Conservation (phyloP, 139 green algal species). For the Diplosphaera chodatii region DNA sequence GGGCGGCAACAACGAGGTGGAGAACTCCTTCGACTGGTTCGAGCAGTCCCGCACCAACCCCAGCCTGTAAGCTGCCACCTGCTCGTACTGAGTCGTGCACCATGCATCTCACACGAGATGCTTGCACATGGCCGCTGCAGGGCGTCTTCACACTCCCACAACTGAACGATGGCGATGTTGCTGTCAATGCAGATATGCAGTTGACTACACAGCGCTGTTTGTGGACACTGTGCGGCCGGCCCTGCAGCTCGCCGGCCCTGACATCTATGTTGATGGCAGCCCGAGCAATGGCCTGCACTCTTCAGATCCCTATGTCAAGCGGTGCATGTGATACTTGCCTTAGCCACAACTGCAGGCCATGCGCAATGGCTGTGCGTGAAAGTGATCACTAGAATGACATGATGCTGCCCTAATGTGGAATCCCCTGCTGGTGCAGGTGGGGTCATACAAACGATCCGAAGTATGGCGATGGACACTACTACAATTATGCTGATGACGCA, state of each 20-base stretch:
- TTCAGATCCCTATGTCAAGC: constrained; percentile 44
- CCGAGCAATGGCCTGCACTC: constrained; percentile 47
- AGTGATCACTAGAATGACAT: too few species aligned
- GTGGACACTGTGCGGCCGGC: constrained; percentile 32
- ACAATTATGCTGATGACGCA: constrained; percentile 54
- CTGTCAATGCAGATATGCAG: constrained; percentile 23
- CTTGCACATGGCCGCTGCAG: too few species aligned
- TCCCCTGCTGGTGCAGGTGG: too few species aligned
- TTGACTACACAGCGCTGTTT: constrained; percentile 57
- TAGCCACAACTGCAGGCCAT: too few species aligned
- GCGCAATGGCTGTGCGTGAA: too few species aligned
- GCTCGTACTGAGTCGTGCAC: too few species aligned
- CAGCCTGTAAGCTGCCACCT: neutral
- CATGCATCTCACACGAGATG: too few species aligned
- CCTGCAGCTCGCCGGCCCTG: constrained; percentile 21
- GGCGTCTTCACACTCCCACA: too few species aligned
- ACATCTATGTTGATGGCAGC: constrained; percentile 61
- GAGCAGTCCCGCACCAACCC: constrained; percentile 21
- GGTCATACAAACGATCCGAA: constrained; percentile 18
- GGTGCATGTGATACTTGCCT: constrained; percentile 32
- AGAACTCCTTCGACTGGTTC: constrained; percentile 49
- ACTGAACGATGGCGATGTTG: too few species aligned
- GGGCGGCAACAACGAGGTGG: constrained; percentile 66
- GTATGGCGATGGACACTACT: constrained; percentile 72
- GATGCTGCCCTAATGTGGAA: too few species aligned